phyloP scores from a whole-genome alignment of 257 asterid species.

The Gynochthodes officinalis region DNA sequence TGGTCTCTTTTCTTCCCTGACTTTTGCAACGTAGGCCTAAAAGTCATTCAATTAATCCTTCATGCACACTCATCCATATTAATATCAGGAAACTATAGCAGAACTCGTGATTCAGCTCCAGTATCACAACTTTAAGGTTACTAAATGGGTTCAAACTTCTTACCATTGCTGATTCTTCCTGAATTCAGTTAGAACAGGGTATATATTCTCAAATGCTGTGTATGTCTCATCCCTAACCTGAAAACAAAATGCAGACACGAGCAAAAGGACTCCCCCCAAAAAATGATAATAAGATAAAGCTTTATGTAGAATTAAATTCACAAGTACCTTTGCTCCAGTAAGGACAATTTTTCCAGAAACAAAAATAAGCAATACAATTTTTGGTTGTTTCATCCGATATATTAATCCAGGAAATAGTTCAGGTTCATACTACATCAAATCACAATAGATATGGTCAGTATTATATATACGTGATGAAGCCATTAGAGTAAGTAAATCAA shows the following conservation, averaged over 20 bases:
- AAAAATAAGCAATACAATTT: slow-evolving; percentile 86
- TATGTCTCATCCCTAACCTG: slow-evolving; percentile 90
- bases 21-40: too few relatives aligned
- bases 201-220: slow-evolving; percentile 85
- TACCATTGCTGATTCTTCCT: slow-evolving; percentile 93
- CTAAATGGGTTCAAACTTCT: slow-evolving; percentile 3
- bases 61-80: background rate
- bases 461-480: background rate
- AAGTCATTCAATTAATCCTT: too few relatives aligned
- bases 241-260: background rate
- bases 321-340: slow-evolving; percentile 86
- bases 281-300: background rate
- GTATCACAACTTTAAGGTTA: background rate
- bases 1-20: too few relatives aligned
- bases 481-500: background rate
- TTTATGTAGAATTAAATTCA: background rate
- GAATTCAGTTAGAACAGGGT: slow-evolving; percentile 80
- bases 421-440: slow-evolving; percentile 77
- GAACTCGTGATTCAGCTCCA: background rate
- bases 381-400: slow-evolving; percentile 92
- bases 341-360: slow-evolving; percentile 95
- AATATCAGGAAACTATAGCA: background rate
- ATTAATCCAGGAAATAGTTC: slow-evolving; percentile 90
- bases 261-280: background rate
- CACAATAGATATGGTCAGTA: slow-evolving; percentile 11